These are phyloP conservation scores for Phyllosticta paracitricarpa DNA, from an alignment of 2,329 filamentous ascomycete species.

Conservation along the genomic window DNA sequence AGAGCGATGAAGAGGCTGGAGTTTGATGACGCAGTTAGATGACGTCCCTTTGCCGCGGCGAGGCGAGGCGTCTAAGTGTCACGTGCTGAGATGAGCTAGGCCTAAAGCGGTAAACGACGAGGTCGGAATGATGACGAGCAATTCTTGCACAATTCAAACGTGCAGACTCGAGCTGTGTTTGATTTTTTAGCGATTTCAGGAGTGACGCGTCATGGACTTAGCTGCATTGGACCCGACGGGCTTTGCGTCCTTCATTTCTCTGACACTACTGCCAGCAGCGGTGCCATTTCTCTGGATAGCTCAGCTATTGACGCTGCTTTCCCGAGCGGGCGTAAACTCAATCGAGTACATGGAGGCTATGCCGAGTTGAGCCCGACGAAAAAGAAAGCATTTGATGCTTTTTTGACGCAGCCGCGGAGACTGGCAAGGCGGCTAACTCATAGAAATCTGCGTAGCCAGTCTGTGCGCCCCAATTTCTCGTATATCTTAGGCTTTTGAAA, in stretches of 20 bases:
- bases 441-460: not conserved
- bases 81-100: not conserved
- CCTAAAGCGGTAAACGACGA: not conserved
- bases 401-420: not conserved
- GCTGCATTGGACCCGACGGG: not conserved
- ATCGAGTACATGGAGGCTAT: not conserved
- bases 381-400: not conserved
- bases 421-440: not conserved
- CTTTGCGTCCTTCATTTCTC: not conserved
- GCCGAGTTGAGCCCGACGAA: not conserved
- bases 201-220: not conserved
- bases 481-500: not conserved
- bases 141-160: not conserved
- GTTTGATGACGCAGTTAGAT: not conserved
- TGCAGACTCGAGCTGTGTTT: not conserved
- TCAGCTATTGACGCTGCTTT: not conserved
- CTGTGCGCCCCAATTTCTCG: not conserved
- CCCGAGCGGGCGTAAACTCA: not conserved
- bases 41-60: not conserved
- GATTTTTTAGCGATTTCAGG: not conserved
- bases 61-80: not conserved
- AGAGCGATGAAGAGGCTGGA: not conserved
- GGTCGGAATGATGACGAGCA: not conserved
- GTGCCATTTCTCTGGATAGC: not conserved
- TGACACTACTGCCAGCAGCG: not conserved